Evolutionary conservation across 306 rosid genomes (phyloP), one percentile per base, ranked within the genome.

Genomic region (Sophora flavescens): DNA sequence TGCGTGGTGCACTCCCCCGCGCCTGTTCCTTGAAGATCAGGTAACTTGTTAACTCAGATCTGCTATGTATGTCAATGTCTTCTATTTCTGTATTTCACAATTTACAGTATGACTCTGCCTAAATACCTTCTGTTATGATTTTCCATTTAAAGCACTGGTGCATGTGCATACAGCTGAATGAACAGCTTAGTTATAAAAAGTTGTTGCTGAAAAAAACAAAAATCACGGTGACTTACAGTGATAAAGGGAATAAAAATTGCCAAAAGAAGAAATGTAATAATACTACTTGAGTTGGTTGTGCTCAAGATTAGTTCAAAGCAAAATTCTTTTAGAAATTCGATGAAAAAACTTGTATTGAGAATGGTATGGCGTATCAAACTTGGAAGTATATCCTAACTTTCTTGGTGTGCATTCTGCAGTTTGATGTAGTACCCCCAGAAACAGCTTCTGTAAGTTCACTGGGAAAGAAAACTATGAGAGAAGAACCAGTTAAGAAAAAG

Each of bases 1-100:
- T 28, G 96, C 95, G 6, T 95, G 99, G 99, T 95, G 99, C 84
- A 95, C 99, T 3, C 99, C 99, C 0, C 99, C 99, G 0, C 97
- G 97, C 10, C 56, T 95, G 42, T 95, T 95, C 74, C 90, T 95
- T 22, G 99, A 95, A 75, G 97, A 95, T 88, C 97, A 95, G 97
- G 99, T 95, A 81, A 42, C 22, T 70, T 54, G 63, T 79, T n/a
- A 3, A 53, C 38, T 33, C 58, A 32, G 16, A 59, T 50, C 57
- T 66, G 35, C 74, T 72, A 33, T 15, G 39, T 72, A 38, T n/a
- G 30, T 76, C 59, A 22, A 64, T 53, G 8, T 44, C 26, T 42
- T 75, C 36, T 10, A 3, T 67, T 42, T 64, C 42, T 30, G 4
- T 53, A 76, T 68, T 66, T 45, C 16, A 47, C 15, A 47, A 45